A percentile compares a stretch with the other conserved stretches of the same genome.
These are phyloP conservation scores for Aegilops speltoides DNA, from an alignment of 176 grass and related monocot species.

Conservation along the genomic window DNA sequence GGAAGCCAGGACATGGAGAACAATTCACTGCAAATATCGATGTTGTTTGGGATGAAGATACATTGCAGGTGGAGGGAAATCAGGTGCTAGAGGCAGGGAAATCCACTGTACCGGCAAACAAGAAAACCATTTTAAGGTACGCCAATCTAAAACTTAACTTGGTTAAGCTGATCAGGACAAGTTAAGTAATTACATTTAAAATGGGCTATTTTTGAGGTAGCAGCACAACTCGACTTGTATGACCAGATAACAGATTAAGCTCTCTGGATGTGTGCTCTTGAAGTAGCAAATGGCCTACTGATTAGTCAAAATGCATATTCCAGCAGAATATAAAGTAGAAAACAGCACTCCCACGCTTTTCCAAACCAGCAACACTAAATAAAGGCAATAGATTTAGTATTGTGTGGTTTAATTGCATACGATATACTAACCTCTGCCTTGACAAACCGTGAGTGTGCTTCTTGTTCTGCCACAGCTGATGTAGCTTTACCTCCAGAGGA, in stretches of 20 bases:
- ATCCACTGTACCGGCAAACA: neutral
- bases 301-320: constrained; percentile 1
- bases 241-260: neutral
- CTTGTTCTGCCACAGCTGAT: constrained; percentile 22
- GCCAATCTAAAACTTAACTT: neutral
- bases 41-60: neutral
- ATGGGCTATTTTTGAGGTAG: neutral
- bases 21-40: neutral
- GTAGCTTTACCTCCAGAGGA: constrained; percentile 20
- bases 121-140: neutral
- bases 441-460: constrained; percentile 28
- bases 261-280: neutral
- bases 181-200: neutral
- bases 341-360: neutral
- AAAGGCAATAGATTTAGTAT: neutral
- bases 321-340: constrained; percentile 5
- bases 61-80: neutral
- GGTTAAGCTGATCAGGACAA: neutral
- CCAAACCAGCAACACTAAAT: neutral
- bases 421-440: constrained; percentile 56
- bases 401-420: constrained; percentile 7
- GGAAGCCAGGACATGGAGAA: neutral
- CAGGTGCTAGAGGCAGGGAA: constrained; percentile 3
- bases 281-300: constrained; percentile 1
- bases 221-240: neutral